Base-by-base conservation (phyloP, 23 red algal genomes). In the Gracilaria vermiculophylla region DNA sequence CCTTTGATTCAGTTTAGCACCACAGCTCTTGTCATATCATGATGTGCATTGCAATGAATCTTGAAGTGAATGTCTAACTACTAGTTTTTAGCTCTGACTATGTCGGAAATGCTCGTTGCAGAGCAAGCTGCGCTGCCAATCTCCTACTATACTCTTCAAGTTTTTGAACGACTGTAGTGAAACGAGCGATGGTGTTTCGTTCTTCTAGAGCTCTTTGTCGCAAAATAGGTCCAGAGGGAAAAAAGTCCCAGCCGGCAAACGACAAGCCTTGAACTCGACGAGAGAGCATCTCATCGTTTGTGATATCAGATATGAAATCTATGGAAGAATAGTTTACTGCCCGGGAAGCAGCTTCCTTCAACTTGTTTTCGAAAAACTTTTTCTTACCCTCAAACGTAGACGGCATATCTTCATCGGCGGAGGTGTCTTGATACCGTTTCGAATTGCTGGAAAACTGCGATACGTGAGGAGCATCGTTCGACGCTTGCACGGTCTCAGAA, bases 191-290 rank as follows among this genome's bases (percentile, higher is more conserved):
- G 4, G 75, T 71, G 64, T 72, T 31, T 2, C 76, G 40, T 51
- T 70, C 21, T 75, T 91, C 87, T 15, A 91, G 49, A 27, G 87
- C 87, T 16, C 43, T 62, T 40, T 91, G 87, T 20, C 87, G 69
- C 54, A 52, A 52, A 19, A 29, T 61, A 5, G 76, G 45, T 15
- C 3, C 50, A 43, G 74, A 81, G 7, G 73, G 45, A 54, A 91
- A 91, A 23, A 52, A 80, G 27, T 91, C 87, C 74, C 76, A 91
- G 11, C 36, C 87, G 3, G 75, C 74, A 81, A 91, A 91, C 3
- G 87, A 91, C 44, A 91, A 44, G 34, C 64, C 74, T 43, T 69
- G 19, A 42, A 66, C 43, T 37, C 87, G 54, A 48, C 56, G 58
- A 8, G 49, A 19, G 54, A 81, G 41, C 87, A 81, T 91, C 5